Base-by-base conservation (phyloP, 768 basidiomycete genomes). In the Pulveroboletus sp. region DNA sequence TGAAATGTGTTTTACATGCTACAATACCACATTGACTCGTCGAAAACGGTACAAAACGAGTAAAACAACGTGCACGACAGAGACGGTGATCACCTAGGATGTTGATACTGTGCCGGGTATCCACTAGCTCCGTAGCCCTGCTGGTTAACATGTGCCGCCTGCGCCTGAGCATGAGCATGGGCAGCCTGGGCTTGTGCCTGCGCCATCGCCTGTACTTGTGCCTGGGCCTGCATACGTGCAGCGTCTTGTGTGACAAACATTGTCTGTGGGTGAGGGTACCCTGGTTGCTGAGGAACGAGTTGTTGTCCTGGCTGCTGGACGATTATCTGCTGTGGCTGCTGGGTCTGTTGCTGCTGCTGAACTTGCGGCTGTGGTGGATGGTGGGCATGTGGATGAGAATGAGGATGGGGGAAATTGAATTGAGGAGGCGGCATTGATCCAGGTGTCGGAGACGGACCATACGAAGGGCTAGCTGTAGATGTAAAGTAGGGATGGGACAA, bases 401-500 rank as follows among this genome's bases (percentile, higher is more conserved):
- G 83, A 36, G 82, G 80, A 52, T 83, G 83, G 3, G 85, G 80
- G 58, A 78, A 87, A 60, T 81, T 83, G 64, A 83, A 87, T 21
- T 76, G 64, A 27, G 85, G 84, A 3, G 86, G 85, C 5, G 81
- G 74, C 78, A 85, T 83, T 31, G 83, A 74, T 38, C 81, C 78
- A 39, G 73, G 72, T 32, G 72, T 70, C 36, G 66, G 60, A 40
- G 68, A 67, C 33, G 62, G 59, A 12, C 65, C 62, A 47, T 70
- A 66, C 17, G 68, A 42, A 50, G 67, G 64, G 49, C 60, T 67
- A 45, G 55, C 64, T 5, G 79, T 71, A 33, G 76, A 78, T 15
- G 83, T 82, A 69, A 97, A 96, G 69, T 97, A 97, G 0, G 92
- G 89, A 60, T 99, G 96, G 8, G 79, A 81, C 49, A 98, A 80